Percentiles rank a stretch among this genome's conserved stretches.
Evolutionary conservation across 805 yeast species (phyloP).

Genomic region (Pachysolen tannophilus): DNA sequence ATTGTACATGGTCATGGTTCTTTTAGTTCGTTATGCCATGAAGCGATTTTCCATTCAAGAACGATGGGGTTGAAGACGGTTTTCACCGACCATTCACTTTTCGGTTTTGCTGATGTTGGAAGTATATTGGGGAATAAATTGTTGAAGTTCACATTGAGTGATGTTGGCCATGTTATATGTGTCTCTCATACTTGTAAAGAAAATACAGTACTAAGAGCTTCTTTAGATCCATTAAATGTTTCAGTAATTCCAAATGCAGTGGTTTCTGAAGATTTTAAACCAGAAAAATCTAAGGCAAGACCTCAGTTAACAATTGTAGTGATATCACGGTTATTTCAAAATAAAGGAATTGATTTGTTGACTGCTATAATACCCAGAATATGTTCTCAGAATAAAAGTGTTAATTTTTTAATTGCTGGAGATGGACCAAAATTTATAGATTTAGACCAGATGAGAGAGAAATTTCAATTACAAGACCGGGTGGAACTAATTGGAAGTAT

Average conservation of each 20-base stretch:
- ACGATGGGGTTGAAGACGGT: constrained; percentile 91
- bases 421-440: constrained; percentile 95
- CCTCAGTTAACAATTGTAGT: constrained; percentile 71
- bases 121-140: constrained; percentile 82
- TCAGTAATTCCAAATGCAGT: constrained; percentile 97
- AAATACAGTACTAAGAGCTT: constrained; percentile 84
- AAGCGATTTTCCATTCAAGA: constrained; percentile 83
- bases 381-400: constrained; percentile 53
- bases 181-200: constrained; percentile 96
- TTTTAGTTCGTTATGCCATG: constrained; percentile 78
- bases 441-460: constrained; percentile 91
- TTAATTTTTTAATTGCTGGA: constrained; percentile 85
- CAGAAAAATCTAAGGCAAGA: constrained; percentile 20
- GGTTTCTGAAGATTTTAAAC: constrained; percentile 72
- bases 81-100: constrained; percentile 91
- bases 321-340: constrained; percentile 87
- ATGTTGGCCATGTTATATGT: constrained; percentile 90
- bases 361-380: constrained; percentile 80
- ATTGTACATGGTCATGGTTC: constrained; percentile 96
- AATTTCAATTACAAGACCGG: constrained; percentile 74
- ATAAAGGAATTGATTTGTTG: constrained; percentile 89
- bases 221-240: constrained; percentile 66
- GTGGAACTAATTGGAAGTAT: constrained; percentile 83
- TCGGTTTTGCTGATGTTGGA: constrained; percentile 85
- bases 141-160: constrained; percentile 74